A percentile compares a stretch with the other conserved stretches of the same genome.
These are phyloP conservation scores for Boletus subluridellus DNA, from an alignment of 1,284 basidiomycete genomes.

Conservation along the genomic window DNA sequence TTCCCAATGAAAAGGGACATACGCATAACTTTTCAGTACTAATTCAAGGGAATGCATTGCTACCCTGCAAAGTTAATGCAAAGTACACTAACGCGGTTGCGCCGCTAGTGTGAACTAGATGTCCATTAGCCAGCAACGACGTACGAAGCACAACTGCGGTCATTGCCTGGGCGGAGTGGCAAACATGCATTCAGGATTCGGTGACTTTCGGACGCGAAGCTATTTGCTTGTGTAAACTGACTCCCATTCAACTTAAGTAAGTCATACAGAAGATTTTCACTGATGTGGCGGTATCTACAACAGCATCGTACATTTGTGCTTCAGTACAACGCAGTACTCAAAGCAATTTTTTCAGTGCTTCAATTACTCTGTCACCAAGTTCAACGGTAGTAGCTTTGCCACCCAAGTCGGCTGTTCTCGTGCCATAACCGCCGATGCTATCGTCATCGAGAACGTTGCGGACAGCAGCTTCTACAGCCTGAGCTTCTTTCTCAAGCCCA, in stretches of 20 bases:
- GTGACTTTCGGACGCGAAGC: no score
- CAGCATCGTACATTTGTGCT: conserved; percentile 1
- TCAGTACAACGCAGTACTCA: conserved; percentile 25
- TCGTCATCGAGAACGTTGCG: conserved; percentile 80
- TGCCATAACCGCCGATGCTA: conserved; percentile 70
- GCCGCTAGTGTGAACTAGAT: no score
- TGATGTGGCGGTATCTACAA: background rate
- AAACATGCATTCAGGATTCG: no score
- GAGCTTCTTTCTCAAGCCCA: conserved; percentile 78
- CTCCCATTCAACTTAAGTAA: no score
- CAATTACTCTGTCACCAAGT: conserved; percentile 82
- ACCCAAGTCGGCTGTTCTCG: conserved; percentile 87
- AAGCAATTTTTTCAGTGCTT: conserved; percentile 67
- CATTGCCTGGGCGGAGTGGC: no score
- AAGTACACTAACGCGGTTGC: no score
- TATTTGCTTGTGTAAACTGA: background rate
- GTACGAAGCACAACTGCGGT: no score
- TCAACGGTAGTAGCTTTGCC: conserved; percentile 74
- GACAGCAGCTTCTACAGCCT: conserved; percentile 85
- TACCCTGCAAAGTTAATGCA: no score
- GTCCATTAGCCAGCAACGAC: no score
- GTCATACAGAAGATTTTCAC: background rate
- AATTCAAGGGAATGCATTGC: no score
- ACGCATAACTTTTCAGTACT: no score
- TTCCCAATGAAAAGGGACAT: no score